Base-by-base conservation (phyloP, 139 green algal genomes). In the Zygnema circumcarinatum region DNA sequence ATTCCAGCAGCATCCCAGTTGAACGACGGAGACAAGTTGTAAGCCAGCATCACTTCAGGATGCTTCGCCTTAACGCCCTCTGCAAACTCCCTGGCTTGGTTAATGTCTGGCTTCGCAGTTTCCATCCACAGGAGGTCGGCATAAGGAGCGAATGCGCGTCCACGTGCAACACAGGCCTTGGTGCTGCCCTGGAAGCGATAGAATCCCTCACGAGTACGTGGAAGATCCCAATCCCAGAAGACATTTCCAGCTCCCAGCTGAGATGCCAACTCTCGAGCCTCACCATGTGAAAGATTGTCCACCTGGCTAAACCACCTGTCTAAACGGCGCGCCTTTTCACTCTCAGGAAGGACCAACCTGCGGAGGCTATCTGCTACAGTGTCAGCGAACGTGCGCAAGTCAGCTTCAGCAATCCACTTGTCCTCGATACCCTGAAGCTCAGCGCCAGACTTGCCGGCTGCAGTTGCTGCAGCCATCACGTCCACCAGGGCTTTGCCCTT, bases 1-100 rank as follows among this genome's bases (percentile, higher is more conserved):
- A 90, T 90, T 68, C 85, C 85, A 29, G 85, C 39, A 7, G 87
- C 87, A 25, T 95, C 93, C 95, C 95, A 98, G 95, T 98, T 98
- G 95, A 98, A 98, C 36, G 92, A 95, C 32, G 95, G 95, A 21
- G 93, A 96, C 93, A 95, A 96, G 94, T 98, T 98, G 95, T 98
- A 98, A 2, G 95, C 95, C 81, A 98, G 92, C 91, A 98, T 92
- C 93, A 96, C 96, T 91, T 92, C 92, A 39, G 95, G 95, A 93
- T 92, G 96, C 90, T 95, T 93, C 74, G 92, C 93, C 67, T 95
- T 94, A 76, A 98, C 95, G 88, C 92, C 95, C 68, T 94, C 91
- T 21, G 94, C 94, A 62, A 94, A 94, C 53, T 74, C 89, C 33
- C 82, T 85, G 1, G 93, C 93, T 86, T 98, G 94, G 79, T 95